phyloP scores from a whole-genome alignment of 2,329 filamentous ascomycete genomes.

The Calonectria ilicicola region DNA sequence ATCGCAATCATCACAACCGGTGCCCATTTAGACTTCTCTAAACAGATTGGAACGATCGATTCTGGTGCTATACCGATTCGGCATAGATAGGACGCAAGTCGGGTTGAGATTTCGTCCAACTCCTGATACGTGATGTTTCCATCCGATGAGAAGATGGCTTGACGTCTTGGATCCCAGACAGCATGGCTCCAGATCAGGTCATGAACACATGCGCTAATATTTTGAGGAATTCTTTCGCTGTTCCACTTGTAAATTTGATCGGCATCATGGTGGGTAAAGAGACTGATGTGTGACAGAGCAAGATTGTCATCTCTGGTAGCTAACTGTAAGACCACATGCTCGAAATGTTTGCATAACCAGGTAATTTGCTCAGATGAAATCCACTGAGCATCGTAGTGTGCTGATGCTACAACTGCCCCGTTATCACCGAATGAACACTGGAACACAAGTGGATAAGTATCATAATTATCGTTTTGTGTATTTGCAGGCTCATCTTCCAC shows the following conservation, averaged over 20 bases:
- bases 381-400: not conserved
- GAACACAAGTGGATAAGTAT: constrained; percentile 6
- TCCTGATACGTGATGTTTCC: constrained; percentile 29
- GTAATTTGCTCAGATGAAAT: not conserved
- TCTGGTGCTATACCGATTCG: constrained; percentile 4
- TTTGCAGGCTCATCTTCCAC: constrained; percentile 2
- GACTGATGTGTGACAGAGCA: not conserved
- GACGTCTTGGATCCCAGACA: not conserved
- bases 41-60: constrained; percentile 28
- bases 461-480: not conserved
- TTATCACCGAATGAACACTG: not conserved
- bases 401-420: not conserved
- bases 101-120: not conserved
- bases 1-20: constrained; percentile 39
- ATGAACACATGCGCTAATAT: constrained; percentile 4
- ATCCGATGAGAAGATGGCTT: constrained; percentile 27
- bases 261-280: not conserved
- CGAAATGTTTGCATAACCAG: not conserved
- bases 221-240: not conserved
- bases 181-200: constrained; percentile 20
- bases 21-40: constrained; percentile 40
- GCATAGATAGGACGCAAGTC: constrained; percentile 2
- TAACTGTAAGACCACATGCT: not conserved
- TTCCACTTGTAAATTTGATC: constrained; percentile 1
- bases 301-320: not conserved